Base-by-base conservation (phyloP, 495 filamentous ascomycete genomes). In the Hyaloscypha hepaticicola region DNA sequence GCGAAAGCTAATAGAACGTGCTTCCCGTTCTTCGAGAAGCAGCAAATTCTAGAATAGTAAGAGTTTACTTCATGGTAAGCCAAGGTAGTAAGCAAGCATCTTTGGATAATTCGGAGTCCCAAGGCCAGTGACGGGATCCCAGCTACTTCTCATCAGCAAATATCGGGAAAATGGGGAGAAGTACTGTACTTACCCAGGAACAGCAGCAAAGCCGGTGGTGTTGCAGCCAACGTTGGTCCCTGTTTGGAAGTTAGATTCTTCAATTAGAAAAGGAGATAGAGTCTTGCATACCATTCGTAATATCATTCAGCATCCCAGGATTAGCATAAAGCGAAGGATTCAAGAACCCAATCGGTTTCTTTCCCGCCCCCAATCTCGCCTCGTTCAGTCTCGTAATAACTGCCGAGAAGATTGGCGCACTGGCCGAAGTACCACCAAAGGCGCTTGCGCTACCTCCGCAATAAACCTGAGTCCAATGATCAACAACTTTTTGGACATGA, bases 331-430 rank as follows among this genome's bases (percentile, higher is more conserved):
- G 72, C 5, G 77, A 75, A 11, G 84, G 86, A 64, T 88, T 87
- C 41, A 88, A 71, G 60, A 89, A 82, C 0, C 87, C 87, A 5
- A 88, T 76, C 0, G 81, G 80, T n/a, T 81, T 70, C 63, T 88
- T 83, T 38, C 84, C 86, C 7, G 68, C 72, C 4, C 77, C 75
- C n/a, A 87, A 64, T 9, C 86, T 74, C 68, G 83, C 83, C 73
- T 88, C 85, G 58, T 88, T 88, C 63, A 88, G 81, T 1, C 83
- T 74, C 21, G 80, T 87, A 7, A 90, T 71, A 33, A 89, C 77
- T 1, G 72, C 64, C 1, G 72, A 72, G 70, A 76, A 78, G 26
- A 75, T 73, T 53, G 76, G 76, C 14, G 69, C 68, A 3, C 68
- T 69, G 7, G 73, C 74, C 11, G 84, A 61, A 8, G 87, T 87